Evolutionary conservation across 2,329 filamentous ascomycete genomes (phyloP).

Genomic region (Fusarium praegraminearum): DNA sequence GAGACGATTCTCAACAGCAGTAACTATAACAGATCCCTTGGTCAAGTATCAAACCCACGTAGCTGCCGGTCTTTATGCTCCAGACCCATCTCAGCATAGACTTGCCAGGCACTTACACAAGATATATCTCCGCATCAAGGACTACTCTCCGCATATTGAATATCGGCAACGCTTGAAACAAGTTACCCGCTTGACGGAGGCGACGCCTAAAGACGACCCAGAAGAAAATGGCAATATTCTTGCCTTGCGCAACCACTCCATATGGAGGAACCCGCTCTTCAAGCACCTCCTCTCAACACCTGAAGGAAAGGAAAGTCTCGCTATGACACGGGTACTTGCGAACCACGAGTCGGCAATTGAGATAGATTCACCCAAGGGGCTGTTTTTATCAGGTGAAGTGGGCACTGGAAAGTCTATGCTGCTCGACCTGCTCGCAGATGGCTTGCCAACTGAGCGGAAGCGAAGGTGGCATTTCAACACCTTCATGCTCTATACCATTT

Average conservation of each 20-base stretch:
- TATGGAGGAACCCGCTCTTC: conserved; percentile 70
- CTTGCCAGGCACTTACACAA: conserved; percentile 82
- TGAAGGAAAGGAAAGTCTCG: conserved; percentile 68
- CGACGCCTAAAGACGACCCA: conserved; percentile 45
- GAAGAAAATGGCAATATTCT: conserved; percentile 54
- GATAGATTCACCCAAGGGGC: conserved; percentile 77
- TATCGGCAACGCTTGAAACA: conserved; percentile 75
- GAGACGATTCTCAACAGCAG: conserved; percentile 59
- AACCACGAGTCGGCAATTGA: conserved; percentile 77
- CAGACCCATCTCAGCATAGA: conserved; percentile 78
- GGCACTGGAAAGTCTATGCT: conserved; percentile 88
- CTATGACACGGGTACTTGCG: conserved; percentile 76
- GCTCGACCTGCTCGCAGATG: conserved; percentile 83
- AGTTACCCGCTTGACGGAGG: conserved; percentile 62
- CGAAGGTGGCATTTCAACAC: conserved; percentile 86
- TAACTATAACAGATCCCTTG: conserved; percentile 77
- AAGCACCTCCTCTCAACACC: conserved; percentile 68
- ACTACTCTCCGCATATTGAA: conserved; percentile 79
- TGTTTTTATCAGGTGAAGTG: conserved; percentile 84
- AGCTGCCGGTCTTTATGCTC: conserved; percentile 72
- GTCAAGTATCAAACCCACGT: conserved; percentile 81
- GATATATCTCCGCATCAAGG: conserved; percentile 79
- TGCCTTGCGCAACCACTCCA: conserved; percentile 65
- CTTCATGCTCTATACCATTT: conserved; percentile 84
- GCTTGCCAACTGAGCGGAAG: conserved; percentile 79